Base-by-base conservation (phyloP, 495 filamentous ascomycete species). In the Neurospora sp. region DNA sequence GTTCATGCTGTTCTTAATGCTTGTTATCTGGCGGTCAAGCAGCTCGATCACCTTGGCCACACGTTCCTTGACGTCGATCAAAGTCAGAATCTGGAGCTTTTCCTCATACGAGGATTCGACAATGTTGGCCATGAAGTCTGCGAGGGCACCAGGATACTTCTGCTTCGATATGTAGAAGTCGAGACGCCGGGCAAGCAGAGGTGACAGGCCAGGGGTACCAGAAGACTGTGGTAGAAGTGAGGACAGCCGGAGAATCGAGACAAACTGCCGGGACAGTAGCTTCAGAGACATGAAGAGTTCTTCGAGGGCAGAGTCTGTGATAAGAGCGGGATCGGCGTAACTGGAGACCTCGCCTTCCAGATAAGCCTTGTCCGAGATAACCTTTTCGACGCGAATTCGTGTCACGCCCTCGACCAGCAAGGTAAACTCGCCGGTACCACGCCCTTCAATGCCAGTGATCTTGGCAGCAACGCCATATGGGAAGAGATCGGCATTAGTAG, bases 121-220 rank as follows among this genome's bases (percentile, higher is more conserved):
- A 37, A 98, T 88, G 80, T 96, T 94, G 9, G 92, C 89, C 93
- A 98, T 96, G 75, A 98, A 97, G 78, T 99, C 96, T 9, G 96
- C 96, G n/a, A 99, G 84, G 9, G 87, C 85, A 8, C 95, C 96
- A 5, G 96, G 94, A 71, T 97, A 92, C 70, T 91, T 90, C 73
- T 94, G 94, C 79, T 88, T 89, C 1, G 87, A 86, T 69, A 99
- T 96, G 77, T 93, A 94, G 8, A 94, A 79, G 79, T 97, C 93
- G 16, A 98, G 87, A 65, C 93, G 89, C 31, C 94, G 88, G 0
- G 93, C 91, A 46, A 97, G 86, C n/a, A 95, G 83, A 1, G 94
- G 94, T 6, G 94, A 94, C 16, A 98, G 78, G 11, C 88, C 87
- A 40, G 87, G 85, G 16, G 86, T 84, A 35, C 87, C 81, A 42